Evolutionary conservation across 148 eudicot genomes (phyloP), one percentile per base, ranked within the genome.

Genomic region (Rheum nobile): DNA sequence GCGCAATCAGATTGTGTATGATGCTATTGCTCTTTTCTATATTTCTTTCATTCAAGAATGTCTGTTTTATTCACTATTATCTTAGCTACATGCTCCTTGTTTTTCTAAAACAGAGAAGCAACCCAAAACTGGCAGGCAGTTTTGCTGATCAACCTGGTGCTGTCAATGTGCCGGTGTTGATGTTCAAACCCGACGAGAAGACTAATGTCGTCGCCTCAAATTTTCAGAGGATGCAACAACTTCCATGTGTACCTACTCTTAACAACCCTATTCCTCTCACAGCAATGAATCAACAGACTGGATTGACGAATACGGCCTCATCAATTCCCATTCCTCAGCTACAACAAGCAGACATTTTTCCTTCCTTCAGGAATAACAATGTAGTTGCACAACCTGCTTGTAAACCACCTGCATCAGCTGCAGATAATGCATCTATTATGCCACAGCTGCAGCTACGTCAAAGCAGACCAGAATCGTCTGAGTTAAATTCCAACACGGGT

Each of bases 371-470:
- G 71, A 74, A 71, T 61, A 75, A 68, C 57, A 77, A 73, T 79
- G 72, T 84, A 75, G 73, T 76, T 11, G 77, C 80, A 47, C 84
- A 82, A 38, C 78, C 82, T 67, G 71, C 85, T 73, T 37, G 87
- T 10, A 78, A 78, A 57, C 75, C 65, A 29, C 19, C 37, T 14
- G 76, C 83, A 28, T 74, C 85, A 67, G 86, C 84, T 77, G 72
- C 75, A 54, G 80, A 74, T 34, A 82, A 78, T 71, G 63, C 71
- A 79, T 84, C 86, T 68, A 85, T 81, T 68, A 85, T 81, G 65
- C 83, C 86, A 78, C 88, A 84, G 47, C 72, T 86, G 57, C 86
- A 83, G 41, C 72, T 83, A 55, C 72, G 79, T 85, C 86, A 86
- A 77, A 85, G 74, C 81, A 82, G 82, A 79, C 78, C 83, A 44